A percentile compares a stretch with the other conserved stretches of the same genome.
These are phyloP conservation scores for Arabidopsis lyrata DNA, from an alignment of 441 rosid genomes.

Conservation along the genomic window DNA sequence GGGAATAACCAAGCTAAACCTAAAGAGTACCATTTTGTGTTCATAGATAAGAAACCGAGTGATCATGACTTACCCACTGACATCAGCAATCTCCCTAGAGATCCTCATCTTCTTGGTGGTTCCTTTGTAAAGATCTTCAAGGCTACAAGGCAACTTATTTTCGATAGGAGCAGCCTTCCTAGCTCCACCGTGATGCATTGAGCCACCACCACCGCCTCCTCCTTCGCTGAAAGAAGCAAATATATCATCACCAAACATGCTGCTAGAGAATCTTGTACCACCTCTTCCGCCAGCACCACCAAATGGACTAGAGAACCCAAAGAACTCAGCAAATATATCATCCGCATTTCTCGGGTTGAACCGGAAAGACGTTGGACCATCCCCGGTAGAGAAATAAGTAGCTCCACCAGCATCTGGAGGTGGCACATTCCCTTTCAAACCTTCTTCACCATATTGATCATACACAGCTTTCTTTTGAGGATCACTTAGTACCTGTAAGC, in stretches of 20 bases:
- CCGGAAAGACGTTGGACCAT: constrained; percentile 57
- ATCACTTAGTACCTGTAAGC: constrained; percentile 77
- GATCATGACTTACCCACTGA: constrained; percentile 57
- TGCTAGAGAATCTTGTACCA: constrained; percentile 42
- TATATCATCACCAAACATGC: constrained; percentile 72
- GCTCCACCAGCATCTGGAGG: constrained; percentile 70
- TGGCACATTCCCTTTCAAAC: constrained; percentile 73
- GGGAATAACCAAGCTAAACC: background rate
- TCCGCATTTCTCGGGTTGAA: constrained; percentile 74
- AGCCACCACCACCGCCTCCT: constrained; percentile 54
- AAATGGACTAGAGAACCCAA: constrained; percentile 67
- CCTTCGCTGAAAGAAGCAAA: constrained; percentile 60
- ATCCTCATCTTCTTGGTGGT: constrained; percentile 86
- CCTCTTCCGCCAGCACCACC: constrained; percentile 51
- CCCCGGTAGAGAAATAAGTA: constrained; percentile 63
- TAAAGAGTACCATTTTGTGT: background rate
- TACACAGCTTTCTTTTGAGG: constrained; percentile 80
- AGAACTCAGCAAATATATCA: constrained; percentile 74
- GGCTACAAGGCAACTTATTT: constrained; percentile 72
- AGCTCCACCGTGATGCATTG: constrained; percentile 56
- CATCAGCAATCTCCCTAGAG: constrained; percentile 68
- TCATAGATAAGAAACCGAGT: no score
- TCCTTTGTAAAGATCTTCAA: constrained; percentile 86
- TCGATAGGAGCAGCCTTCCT: constrained; percentile 75
- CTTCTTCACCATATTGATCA: constrained; percentile 93